Percentiles rank a stretch among this genome's conserved stretches.
These are phyloP conservation scores for Diplosphaera chodatii DNA, from an alignment of 139 green algal genomes.

Conservation along the genomic window DNA sequence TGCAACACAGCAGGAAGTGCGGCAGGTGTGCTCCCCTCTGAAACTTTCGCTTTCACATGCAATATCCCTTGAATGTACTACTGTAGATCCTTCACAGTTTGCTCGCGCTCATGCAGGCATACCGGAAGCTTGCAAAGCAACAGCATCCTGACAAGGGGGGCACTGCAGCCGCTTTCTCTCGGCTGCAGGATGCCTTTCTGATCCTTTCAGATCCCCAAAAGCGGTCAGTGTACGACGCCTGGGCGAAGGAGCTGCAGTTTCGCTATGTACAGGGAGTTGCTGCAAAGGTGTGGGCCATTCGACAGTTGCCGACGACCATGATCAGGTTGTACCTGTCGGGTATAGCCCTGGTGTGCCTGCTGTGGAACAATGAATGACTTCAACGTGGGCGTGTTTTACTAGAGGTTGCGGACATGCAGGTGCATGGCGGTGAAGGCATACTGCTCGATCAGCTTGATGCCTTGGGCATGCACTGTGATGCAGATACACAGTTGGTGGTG, in stretches of 20 bases:
- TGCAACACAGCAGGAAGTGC: constrained; percentile 32
- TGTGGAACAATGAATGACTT: not conserved
- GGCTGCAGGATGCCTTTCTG: constrained; percentile 55
- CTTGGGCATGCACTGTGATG: constrained; percentile 41
- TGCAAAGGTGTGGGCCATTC: not conserved
- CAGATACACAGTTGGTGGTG: constrained; percentile 70
- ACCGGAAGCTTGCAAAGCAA: constrained; percentile 41
- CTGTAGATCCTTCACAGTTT: not conserved
- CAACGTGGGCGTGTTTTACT: too few species aligned
- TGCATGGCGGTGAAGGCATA: constrained; percentile 52
- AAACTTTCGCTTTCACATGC: too few species aligned
- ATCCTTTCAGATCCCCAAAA: constrained; percentile 44
- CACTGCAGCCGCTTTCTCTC: constrained; percentile 32
- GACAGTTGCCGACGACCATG: too few species aligned
- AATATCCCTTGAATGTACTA: not conserved
- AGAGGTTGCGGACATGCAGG: constrained; percentile 1
- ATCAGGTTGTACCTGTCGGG: too few species aligned
- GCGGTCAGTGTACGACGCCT: constrained; percentile 59
- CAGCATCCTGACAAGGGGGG: constrained; percentile 84
- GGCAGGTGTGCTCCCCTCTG: constrained; percentile 16
- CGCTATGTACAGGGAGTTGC: constrained; percentile 38
- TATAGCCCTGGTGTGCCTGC: too few species aligned
- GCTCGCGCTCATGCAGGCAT: constrained; percentile 33
- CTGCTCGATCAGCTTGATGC: constrained; percentile 68
- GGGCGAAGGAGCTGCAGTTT: constrained; percentile 53